A percentile compares a stretch with the other conserved stretches of the same genome.
Evolutionary conservation across 202 grass and related monocot species (phyloP).

Genomic region (Elaeis oleifera): DNA sequence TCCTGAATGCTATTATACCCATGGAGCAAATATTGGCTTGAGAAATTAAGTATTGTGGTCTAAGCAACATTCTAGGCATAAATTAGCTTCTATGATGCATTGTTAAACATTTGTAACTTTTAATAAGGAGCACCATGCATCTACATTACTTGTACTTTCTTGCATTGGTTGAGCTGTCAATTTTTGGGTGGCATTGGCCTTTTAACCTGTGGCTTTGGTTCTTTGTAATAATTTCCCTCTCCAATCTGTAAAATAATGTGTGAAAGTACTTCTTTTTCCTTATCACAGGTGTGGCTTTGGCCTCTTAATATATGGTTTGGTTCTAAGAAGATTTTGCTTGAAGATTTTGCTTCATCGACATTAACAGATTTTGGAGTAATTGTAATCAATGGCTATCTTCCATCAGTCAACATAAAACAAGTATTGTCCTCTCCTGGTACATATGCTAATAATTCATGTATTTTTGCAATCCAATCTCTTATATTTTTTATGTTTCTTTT

Average conservation of each 20-base stretch:
- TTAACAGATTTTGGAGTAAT: constrained; percentile 65
- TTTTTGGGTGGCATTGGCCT: no score
- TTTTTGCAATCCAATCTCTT: background rate
- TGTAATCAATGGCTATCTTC: constrained; percentile 89
- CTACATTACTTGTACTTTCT: no score
- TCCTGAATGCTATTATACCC: no score
- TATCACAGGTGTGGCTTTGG: constrained; percentile 54
- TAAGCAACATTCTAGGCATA: no score
- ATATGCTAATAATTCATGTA: constrained; percentile 2
- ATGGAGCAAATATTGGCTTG: no score
- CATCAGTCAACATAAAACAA: constrained; percentile 73
- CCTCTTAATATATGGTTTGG: constrained; percentile 93
- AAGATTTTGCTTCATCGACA: constrained; percentile 78
- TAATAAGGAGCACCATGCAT: no score
- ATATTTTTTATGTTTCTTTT: background rate
- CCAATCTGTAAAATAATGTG: no score
- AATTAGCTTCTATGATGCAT: no score
- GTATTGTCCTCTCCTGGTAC: constrained; percentile 25
- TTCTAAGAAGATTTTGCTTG: constrained; percentile 85
- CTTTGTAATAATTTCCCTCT: background rate
- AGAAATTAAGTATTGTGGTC: no score
- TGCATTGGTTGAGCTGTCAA: no score
- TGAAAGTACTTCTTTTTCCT: background rate
- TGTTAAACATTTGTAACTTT: no score
- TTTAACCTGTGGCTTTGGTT: background rate